Conservation (phyloP, 129 eudicot species). For the Scalesia atractyloides region DNA sequence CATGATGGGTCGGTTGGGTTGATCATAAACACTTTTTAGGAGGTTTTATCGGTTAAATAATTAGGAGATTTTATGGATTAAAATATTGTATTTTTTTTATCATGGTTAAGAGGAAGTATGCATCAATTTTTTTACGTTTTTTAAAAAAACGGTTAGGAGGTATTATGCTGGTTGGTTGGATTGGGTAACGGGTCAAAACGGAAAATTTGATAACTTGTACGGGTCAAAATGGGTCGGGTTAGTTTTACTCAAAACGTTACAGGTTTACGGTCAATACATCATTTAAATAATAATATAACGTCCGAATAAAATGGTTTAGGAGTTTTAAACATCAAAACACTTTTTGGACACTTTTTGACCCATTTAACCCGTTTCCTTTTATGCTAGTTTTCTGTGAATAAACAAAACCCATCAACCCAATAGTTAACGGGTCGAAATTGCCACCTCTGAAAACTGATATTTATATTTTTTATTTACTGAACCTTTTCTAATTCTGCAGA, state of each 20-base stretch:
- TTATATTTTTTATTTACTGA: slow-evolving; percentile 10
- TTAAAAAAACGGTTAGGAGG: not conserved
- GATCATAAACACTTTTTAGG: not conserved
- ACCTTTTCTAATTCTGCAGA: slow-evolving; percentile 42
- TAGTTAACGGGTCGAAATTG: not conserved
- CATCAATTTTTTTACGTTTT: too few species aligned
- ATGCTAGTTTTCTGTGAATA: not conserved
- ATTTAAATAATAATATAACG: too few species aligned
- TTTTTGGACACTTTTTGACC: not conserved
- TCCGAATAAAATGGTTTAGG: not conserved
- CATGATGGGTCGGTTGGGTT: not conserved
- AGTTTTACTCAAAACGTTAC: not conserved
- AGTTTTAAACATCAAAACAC: not conserved
- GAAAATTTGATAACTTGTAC: not conserved
- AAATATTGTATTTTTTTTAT: too few species aligned
- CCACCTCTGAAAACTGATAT: not conserved
- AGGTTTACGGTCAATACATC: too few species aligned
- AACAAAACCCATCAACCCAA: not conserved
- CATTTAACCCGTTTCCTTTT: not conserved
- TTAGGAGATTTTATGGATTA: not conserved
- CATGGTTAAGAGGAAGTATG: too few species aligned
- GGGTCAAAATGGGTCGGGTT: not conserved
- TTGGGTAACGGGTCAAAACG: not conserved
- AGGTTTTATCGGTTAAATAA: not conserved
- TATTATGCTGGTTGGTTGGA: not conserved